Base-by-base conservation (phyloP, 2,329 filamentous ascomycete genomes). In the Neobulgaria alba region DNA sequence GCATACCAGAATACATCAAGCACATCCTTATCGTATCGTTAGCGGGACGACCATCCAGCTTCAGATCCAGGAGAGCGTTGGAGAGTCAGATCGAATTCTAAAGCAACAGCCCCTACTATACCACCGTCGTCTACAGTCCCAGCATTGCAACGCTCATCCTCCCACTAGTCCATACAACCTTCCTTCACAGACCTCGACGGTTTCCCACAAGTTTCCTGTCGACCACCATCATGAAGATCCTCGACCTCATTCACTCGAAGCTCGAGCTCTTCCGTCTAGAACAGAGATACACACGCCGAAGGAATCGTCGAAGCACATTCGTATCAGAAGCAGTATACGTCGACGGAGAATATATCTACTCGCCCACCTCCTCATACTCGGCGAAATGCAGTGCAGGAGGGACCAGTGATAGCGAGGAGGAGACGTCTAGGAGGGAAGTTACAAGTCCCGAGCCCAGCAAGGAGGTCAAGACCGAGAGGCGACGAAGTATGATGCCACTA, bases 231-330 rank as follows among this genome's bases (percentile, higher is more conserved):
- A 54, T 54, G 56, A 68, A 67, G 54, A 57, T 80, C 56, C 57
- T 81, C 54, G 70, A 76, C 46, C 71, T 73, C 61, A 72, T 80
- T 60, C 72, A 79, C 54, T 72, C 75, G 45, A 77, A 84, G 71
- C 70, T 93, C 57, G 88, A 96, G 71, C 78, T 96, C 58, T 92
- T 94, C 72, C 85, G 88, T 36, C 81, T 96, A 53, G 90, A 96
- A 69, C 83, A 95, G 68, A 83, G 87, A 56, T 96, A 96, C 71
- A 93, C 89, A 38, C 84, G 84, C 57, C 83, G 87, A 61, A 87
- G 90, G 57, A 67, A 79, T 56, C 85, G 90, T 55, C 86, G 90
- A 62, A 89, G 81, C 40, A 92, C 85, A 46, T 95, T 94, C 63
- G 79, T 84, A 59, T 88, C 85, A 59, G 88, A 86, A 57, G 90